Evolutionary conservation across 108 stramenopile species (phyloP).

Genomic region (Fragilaria crotonensis): DNA sequence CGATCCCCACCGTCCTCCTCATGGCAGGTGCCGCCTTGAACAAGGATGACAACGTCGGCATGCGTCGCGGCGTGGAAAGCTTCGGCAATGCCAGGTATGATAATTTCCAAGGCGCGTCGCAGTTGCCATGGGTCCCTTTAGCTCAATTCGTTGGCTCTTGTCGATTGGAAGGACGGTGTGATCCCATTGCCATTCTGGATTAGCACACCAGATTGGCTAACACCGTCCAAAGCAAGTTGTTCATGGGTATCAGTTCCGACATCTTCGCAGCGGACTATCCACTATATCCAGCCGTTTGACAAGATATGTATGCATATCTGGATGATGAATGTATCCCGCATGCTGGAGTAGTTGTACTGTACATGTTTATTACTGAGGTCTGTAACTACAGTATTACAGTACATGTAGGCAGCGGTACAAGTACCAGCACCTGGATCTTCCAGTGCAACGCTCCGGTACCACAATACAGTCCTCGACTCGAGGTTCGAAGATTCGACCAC

Average conservation of each 20-base stretch:
- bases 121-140: constrained; percentile 45
- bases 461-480: too few species aligned
- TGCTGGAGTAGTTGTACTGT: too few species aligned
- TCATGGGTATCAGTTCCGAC: constrained; percentile 12
- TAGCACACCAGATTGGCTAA: constrained; percentile 37
- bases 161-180: constrained; percentile 15
- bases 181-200: constrained; percentile 22
- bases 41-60: not conserved
- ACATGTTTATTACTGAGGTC: too few species aligned
- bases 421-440: too few species aligned
- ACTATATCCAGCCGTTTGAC: too few species aligned
- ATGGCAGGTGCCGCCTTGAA: not conserved
- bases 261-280: constrained; percentile 8
- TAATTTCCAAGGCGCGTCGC: constrained; percentile 30
- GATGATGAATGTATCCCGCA: too few species aligned
- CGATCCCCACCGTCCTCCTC: constrained; percentile 47
- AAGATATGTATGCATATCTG: too few species aligned
- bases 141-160: constrained; percentile 21
- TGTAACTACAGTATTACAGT: too few species aligned
- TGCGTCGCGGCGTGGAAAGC: not conserved
- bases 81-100: constrained; percentile 10
- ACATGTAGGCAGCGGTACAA: too few species aligned
- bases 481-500: too few species aligned
- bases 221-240: constrained; percentile 34
- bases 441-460: too few species aligned